Base-by-base conservation (phyloP, 306 rosid genomes). In the Citrullus mucosospermus region DNA sequence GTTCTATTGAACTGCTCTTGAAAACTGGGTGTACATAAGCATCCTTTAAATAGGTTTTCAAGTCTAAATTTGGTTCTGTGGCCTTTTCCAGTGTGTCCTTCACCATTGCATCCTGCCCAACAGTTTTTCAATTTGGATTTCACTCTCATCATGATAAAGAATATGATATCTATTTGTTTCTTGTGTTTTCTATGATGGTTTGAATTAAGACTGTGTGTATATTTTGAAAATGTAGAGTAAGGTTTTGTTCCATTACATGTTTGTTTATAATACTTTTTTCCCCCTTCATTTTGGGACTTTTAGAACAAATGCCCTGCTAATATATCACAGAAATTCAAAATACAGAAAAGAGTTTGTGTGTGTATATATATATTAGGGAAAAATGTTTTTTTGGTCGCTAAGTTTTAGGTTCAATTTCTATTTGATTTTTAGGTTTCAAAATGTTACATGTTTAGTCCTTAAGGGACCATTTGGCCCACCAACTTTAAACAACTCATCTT, bases 31-130 rank as follows among this genome's bases (percentile, higher is more conserved):
- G 97, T 58, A 88, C 6, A 46, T 87, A 92, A 59, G 95, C 93
- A 61, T 94, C 91, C 59, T 86, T 86, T 50, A 94, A 89, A 82
- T 90, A 94, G 60, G 67, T 32, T 88, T 88, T 82, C 79, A 94
- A 71, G 84, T 94, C 90, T 60, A 92, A 81, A 81, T 68, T 90
- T 74, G 98, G 97, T 46, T 94, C 97, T 8, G 90, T 85, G 2
- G 97, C 93, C 32, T 81, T 66, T 79, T 94, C 96, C 36, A 94
- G 88, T 43, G 97, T 92, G 82, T 94, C 98, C 82, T 84, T 94
- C 88, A 94, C 92, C 97, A 90, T 88, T 18, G 98, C 97, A 43
- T 94, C 96, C 98, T 90, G 93, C 4, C 54, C 88, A 55, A 41
- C 74, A 80, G 81, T 79, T 77, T 25, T 17, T 70, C 78, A 76